These are phyloP conservation scores for Talaromyces funiculosus DNA, from an alignment of 2,329 filamentous ascomycete genomes.

Conservation along the genomic window DNA sequence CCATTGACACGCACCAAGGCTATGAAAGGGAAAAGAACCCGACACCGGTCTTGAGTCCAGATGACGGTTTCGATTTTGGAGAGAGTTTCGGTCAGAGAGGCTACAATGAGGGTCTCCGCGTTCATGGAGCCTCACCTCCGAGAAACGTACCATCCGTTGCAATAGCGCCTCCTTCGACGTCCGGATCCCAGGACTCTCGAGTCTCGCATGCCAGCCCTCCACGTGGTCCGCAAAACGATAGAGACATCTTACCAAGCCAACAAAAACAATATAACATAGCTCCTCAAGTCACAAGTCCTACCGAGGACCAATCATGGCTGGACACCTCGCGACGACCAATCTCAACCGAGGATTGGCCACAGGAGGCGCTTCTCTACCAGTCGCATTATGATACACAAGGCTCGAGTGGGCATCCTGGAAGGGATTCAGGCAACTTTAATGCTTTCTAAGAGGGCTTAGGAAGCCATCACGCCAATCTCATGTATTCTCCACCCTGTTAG, in stretches of 20 bases:
- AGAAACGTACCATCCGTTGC: constrained; percentile 13
- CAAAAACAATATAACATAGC: constrained; percentile 23
- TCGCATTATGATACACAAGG: constrained; percentile 3
- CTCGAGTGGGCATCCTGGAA: constrained; percentile 1
- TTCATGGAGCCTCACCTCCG: not conserved
- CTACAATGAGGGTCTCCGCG: not conserved
- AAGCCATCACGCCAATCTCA: not conserved
- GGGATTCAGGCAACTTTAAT: not conserved
- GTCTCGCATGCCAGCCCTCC: constrained; percentile 4
- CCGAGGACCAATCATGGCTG: constrained; percentile 12
- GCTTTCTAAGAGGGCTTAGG: not conserved
- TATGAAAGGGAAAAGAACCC: constrained; percentile 9
- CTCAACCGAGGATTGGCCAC: constrained; percentile 31
- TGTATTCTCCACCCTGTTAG: not conserved
- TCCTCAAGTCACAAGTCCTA: constrained; percentile 14
- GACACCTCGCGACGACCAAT: constrained; percentile 12
- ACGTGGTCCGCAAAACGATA: not conserved
- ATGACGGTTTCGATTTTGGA: constrained; percentile 15
- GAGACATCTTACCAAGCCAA: too few relatives aligned
- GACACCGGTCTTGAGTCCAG: constrained; percentile 11
- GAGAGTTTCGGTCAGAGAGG: constrained; percentile 12
- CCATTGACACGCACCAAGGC: constrained; percentile 6
- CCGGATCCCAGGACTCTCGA: constrained; percentile 20
- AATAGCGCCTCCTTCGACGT: constrained; percentile 14
- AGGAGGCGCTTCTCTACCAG: constrained; percentile 38